These are phyloP conservation scores for Hemisphaericaspora xylanilytica DNA, from an alignment of 1,139 yeast genomes.

Conservation along the genomic window DNA sequence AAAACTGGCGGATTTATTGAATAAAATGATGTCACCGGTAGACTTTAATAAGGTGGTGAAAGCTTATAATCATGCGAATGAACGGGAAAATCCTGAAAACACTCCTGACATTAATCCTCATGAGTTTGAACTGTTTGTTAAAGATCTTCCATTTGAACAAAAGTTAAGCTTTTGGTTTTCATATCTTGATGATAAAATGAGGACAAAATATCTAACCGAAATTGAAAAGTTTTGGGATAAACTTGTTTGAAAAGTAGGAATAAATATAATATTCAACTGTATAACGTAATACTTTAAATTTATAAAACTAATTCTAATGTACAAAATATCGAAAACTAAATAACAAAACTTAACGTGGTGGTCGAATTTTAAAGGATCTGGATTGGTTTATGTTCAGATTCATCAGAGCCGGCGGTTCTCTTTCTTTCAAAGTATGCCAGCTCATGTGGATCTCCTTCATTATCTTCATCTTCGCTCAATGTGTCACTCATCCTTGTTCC, in stretches of 20 bases:
- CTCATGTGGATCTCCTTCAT: no score
- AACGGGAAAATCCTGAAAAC: slow-evolving; percentile 10
- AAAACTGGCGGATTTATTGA: slow-evolving; percentile 27
- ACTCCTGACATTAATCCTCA: slow-evolving; percentile 14
- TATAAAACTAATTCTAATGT: slow-evolving; percentile 1
- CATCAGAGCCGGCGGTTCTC: not conserved
- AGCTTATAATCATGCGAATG: slow-evolving; percentile 11
- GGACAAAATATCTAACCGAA: slow-evolving; percentile 11
- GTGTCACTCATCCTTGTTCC: slow-evolving; percentile 37
- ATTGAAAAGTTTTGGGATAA: slow-evolving; percentile 24
- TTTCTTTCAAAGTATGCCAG: no score
- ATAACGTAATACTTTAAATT: no score
- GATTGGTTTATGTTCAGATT: slow-evolving; percentile 6
- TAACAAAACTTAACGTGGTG: not conserved
- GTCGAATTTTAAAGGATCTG: slow-evolving; percentile 3
- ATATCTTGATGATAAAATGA: slow-evolving; percentile 7
- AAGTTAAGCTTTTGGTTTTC: slow-evolving; percentile 22
- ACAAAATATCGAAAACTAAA: not conserved
- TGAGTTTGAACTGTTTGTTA: slow-evolving; percentile 9
- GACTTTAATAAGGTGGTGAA: slow-evolving; percentile 20
- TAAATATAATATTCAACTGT: no score
- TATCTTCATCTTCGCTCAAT: slow-evolving; percentile 17
- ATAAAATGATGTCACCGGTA: slow-evolving; percentile 28
- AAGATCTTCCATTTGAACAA: slow-evolving; percentile 19
- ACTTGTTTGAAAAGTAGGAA: not conserved